phyloP scores from a whole-genome alignment of 169 alveolate genomes.

The Cryptosporidium baileyi region DNA sequence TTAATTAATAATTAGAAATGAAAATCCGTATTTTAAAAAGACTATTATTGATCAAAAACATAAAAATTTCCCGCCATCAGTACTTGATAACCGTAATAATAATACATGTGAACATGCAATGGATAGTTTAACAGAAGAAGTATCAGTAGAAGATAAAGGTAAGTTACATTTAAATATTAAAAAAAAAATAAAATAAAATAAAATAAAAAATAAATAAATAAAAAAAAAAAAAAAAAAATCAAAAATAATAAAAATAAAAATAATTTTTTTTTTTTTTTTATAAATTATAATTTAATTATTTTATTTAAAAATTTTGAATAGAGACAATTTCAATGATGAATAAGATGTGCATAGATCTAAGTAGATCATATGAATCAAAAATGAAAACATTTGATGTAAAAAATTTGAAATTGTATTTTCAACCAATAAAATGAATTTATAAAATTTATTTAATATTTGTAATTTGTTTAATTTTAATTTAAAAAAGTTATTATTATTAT shows the following conservation, averaged over 20 bases:
- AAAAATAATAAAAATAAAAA: too few species aligned
- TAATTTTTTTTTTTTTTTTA: too few species aligned
- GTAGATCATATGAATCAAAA: constrained; percentile 15
- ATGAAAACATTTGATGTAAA: not conserved
- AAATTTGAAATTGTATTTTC: constrained; percentile 1
- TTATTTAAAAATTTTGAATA: not conserved
- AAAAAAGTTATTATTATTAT: too few species aligned
- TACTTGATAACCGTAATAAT: not conserved
- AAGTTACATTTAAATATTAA: too few species aligned
- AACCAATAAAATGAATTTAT: not conserved
- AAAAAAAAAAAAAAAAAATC: not conserved
- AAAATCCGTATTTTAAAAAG: too few species aligned
- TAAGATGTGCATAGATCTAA: constrained; percentile 17
- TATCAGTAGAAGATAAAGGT: constrained; percentile 20
- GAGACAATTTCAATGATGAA: constrained; percentile 10
- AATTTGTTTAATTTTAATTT: too few species aligned
- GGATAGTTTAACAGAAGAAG: not conserved
- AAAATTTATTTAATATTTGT: not conserved
- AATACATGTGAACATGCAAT: not conserved
- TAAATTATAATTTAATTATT: not conserved
- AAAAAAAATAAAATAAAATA: too few species aligned
- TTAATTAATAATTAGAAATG: not conserved
- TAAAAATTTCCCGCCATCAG: constrained; percentile 8
- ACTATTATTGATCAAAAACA: too few species aligned
- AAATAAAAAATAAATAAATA: too few species aligned